These are phyloP conservation scores for Backusella mclennaniae DNA, from an alignment of 192 early-diverging fungal genomes.

Conservation along the genomic window DNA sequence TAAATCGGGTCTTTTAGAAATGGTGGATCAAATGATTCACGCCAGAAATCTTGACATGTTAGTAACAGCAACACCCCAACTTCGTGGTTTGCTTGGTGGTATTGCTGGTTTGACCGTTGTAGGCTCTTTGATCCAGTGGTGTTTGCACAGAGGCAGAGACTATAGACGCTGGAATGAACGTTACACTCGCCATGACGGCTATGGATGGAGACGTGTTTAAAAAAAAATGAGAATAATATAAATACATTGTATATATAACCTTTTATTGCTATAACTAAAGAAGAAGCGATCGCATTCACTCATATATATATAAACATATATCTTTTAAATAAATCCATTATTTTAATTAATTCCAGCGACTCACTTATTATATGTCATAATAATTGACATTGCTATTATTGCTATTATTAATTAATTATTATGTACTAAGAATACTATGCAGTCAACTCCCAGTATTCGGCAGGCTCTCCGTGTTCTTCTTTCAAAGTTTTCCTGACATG, in stretches of 20 bases:
- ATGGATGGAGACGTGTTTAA: slow-evolving; percentile 35
- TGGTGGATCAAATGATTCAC: slow-evolving; percentile 55
- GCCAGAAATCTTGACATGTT: slow-evolving; percentile 30
- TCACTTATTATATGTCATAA: not conserved
- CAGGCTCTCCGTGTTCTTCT: not conserved
- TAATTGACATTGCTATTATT: not conserved
- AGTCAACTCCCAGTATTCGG: slow-evolving; percentile 1
- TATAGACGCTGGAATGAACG: slow-evolving; percentile 3
- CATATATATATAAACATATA: not conserved
- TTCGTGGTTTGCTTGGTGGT: slow-evolving; percentile 72
- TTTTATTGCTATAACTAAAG: not conserved
- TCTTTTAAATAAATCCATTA: not conserved
- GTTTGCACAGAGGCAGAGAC: slow-evolving; percentile 37
- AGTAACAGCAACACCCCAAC: slow-evolving; percentile 39
- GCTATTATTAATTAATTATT: not conserved
- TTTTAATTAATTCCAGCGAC: not conserved
- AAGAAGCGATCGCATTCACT: not conserved
- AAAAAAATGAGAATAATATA: not conserved
- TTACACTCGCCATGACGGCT: slow-evolving; percentile 18
- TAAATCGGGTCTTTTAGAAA: slow-evolving; percentile 65
- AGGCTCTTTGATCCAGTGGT: slow-evolving; percentile 70
- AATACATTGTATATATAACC: slow-evolving; percentile 11
- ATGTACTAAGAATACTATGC: not conserved
- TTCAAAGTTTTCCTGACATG: not conserved
- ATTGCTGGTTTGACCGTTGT: slow-evolving; percentile 60